Evolutionary conservation across 306 rosid genomes (phyloP), one percentile per base, ranked within the genome.

Genomic region (Casuarina glauca): DNA sequence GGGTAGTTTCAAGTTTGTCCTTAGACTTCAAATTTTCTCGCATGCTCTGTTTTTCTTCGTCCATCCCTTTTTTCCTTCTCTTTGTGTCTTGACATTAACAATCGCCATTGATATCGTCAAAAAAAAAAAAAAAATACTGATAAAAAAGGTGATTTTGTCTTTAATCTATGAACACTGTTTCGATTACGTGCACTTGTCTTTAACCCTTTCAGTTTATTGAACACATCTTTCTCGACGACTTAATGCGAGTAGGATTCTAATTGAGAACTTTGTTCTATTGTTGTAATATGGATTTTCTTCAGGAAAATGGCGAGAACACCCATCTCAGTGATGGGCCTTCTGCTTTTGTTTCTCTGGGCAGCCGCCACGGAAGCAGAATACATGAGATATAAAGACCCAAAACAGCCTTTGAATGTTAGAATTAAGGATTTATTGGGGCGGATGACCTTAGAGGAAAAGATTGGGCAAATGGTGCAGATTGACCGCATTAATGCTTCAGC

Each of bases 231-330:
- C n/a, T n/a, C n/a, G n/a, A n/a, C n/a, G n/a, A n/a, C n/a, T n/a
- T n/a, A n/a, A n/a, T n/a, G n/a, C n/a, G n/a, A n/a, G n/a, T n/a
- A n/a, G n/a, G n/a, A n/a, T n/a, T n/a, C n/a, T n/a, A n/a, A n/a
- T n/a, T n/a, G n/a, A n/a, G n/a, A n/a, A n/a, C n/a, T n/a, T n/a
- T n/a, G n/a, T 39, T 64, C 6, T 63, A 3, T 63, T 39, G 69
- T 38, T 39, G 3, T 48, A 16, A 39, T 39, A 15, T 64, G 20
- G 39, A 38, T 43, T 20, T 6, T 38, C 3, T 64, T 39, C 70
- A 64, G 70, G 70, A n/a, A 16, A 64, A 64, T 64, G 70, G 70
- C 70, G 48, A 17, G 49, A 64, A 6, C 49, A 7, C 70, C 49
- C 49, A 64, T 64, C 10, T 16, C 45, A 26, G 15, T 39, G 70